A percentile compares a stretch with the other conserved stretches of the same genome.
These are phyloP conservation scores for Aspergillus indologenus DNA, from an alignment of 495 filamentous ascomycete genomes.

Conservation along the genomic window DNA sequence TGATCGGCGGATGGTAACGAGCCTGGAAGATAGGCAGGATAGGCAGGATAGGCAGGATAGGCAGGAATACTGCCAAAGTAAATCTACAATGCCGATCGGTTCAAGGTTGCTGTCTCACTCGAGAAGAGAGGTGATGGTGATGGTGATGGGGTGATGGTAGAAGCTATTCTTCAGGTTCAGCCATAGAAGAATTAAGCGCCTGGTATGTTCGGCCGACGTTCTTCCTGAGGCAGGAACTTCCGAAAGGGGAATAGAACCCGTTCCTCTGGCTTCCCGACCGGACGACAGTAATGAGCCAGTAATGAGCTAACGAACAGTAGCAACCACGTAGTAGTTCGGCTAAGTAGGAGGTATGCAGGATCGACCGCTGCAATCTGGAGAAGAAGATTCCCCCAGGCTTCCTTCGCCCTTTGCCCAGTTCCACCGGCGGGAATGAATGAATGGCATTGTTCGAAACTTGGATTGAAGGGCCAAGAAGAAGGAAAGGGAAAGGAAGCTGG, in stretches of 20 bases:
- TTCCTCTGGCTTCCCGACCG: background rate
- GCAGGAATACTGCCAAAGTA: background rate
- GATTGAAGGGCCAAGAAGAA: background rate
- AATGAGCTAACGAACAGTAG: background rate
- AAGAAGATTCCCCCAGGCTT: background rate
- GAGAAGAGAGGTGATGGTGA: background rate
- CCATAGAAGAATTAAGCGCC: background rate
- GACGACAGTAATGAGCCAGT: background rate
- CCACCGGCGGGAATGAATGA: background rate
- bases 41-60: too few relatives aligned
- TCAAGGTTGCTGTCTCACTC: background rate
- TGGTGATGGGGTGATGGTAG: too few relatives aligned
- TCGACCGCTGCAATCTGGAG: background rate
- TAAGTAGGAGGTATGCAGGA: background rate
- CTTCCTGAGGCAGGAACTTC: slow-evolving; percentile 4
- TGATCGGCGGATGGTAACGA: background rate
- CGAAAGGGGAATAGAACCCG: slow-evolving; percentile 6
- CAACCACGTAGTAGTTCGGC: background rate
- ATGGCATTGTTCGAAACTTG: background rate
- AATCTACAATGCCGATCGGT: background rate
- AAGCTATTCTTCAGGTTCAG: background rate
- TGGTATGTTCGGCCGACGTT: slow-evolving; percentile 3
- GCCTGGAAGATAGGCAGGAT: background rate
- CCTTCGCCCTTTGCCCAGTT: background rate
- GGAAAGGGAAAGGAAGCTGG: background rate